These are phyloP conservation scores for Lycium barbarum DNA, from an alignment of 257 asterid genomes.

Conservation along the genomic window DNA sequence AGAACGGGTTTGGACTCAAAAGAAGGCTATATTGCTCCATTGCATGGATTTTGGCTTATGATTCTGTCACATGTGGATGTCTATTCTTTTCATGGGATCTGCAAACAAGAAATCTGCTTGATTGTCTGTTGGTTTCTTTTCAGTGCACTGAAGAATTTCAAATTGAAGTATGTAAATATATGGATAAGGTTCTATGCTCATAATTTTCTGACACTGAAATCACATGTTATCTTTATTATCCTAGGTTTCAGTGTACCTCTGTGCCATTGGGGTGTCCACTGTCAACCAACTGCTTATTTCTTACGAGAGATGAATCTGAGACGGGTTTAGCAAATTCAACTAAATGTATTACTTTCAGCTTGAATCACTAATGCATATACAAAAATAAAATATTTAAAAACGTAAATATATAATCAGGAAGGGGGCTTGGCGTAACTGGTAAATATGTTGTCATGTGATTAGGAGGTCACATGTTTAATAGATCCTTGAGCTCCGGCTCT, in stretches of 20 bases:
- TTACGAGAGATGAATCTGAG: not conserved
- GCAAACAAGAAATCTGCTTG: conserved; percentile 18
- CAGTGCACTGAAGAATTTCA: not conserved
- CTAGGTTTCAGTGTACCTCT: conserved; percentile 15
- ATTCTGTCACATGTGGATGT: conserved; percentile 52
- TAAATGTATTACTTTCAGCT: not conserved
- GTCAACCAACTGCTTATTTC: not conserved
- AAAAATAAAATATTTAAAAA: not conserved
- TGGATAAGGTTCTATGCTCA: conserved; percentile 16
- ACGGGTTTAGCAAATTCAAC: not conserved
- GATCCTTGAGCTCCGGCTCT: too few species aligned
- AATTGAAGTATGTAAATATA: not conserved
- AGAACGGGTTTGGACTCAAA: not conserved
- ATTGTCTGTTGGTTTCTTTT: conserved; percentile 1
- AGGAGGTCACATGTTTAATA: too few species aligned
- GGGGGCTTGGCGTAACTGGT: too few species aligned
- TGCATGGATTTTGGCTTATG: not conserved
- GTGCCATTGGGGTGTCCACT: not conserved
- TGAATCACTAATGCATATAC: not conserved
- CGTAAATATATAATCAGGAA: too few species aligned
- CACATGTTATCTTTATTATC: conserved; percentile 13
- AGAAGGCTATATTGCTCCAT: not conserved
- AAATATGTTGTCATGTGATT: too few species aligned
- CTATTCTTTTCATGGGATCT: conserved; percentile 5
- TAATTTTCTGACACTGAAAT: conserved; percentile 20